phyloP scores from a whole-genome alignment of 192 early-diverging fungal species.

The Thoreauomyces humboldtii region DNA sequence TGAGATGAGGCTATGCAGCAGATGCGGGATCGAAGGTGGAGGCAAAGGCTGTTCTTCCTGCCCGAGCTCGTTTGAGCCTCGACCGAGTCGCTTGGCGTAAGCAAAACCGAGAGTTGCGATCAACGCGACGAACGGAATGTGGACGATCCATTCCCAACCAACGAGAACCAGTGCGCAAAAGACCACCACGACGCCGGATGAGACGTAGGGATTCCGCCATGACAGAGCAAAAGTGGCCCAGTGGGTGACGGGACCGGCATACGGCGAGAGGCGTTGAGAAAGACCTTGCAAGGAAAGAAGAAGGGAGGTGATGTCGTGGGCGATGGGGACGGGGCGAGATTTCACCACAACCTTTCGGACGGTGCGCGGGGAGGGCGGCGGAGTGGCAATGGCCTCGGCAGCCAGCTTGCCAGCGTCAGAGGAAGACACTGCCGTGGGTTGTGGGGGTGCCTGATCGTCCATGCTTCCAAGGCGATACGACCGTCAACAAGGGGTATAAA shows the following conservation, averaged over 20 bases:
- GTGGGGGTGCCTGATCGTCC: no score
- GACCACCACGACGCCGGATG: background rate
- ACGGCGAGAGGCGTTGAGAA: slow-evolving; percentile 9
- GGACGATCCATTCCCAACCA: background rate
- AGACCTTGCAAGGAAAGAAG: slow-evolving; percentile 25
- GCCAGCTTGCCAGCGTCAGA: no score
- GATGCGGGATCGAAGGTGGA: slow-evolving; percentile 15
- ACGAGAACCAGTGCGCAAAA: background rate
- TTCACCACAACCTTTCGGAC: background rate
- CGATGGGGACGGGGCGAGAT: slow-evolving; percentile 9
- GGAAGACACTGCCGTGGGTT: no score
- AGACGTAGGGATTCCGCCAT: slow-evolving; percentile 17
- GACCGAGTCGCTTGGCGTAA: slow-evolving; percentile 12
- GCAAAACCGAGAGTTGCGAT: slow-evolving; percentile 4
- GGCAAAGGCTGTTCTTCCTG: no score
- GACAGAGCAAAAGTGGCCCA: slow-evolving; percentile 15
- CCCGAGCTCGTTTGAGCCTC: no score
- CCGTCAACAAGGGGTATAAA: no score
- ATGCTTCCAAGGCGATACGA: no score
- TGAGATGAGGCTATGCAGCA: slow-evolving; percentile 17
- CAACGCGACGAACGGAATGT: background rate
- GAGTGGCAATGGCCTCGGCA: background rate
- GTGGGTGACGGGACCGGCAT: slow-evolving; percentile 11
- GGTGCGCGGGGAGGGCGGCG: slow-evolving; percentile 2
- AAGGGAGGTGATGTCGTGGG: slow-evolving; percentile 18